Base-by-base conservation (phyloP, 192 early-diverging fungal genomes). In the Coemansia sp. region DNA sequence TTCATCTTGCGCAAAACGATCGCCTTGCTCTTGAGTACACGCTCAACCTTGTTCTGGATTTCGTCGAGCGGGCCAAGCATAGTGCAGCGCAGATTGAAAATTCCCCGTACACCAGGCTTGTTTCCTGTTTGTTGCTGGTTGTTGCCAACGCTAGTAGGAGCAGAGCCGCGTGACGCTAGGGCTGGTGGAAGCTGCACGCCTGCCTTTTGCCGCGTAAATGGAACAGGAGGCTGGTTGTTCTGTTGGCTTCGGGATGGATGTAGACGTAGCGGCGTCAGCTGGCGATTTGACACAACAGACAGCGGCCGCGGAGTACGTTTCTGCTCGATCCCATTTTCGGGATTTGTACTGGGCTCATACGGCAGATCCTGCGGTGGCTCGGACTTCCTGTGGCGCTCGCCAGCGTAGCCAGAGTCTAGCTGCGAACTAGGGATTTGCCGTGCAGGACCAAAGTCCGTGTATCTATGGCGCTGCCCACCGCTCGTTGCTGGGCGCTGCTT, bases 11-110 rank as follows among this genome's bases (percentile, higher is more conserved):
- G 67, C 35, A 66, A 32, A 19, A 65, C 57, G 33, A 79, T 70
- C 9, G 60, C 45, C 57, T 67, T 73, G 61, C 53, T 70, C n/a
- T 79, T 79, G 20, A 79, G 66, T 0, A 70, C 71, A 13, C 52
- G 42, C 65, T 79, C 71, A 15, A 79, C 58, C 46, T 62, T 67
- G n/a, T 36, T 41, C 34, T 74, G 76, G 36, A 73, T 67, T 43
- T 79, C 65, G 45, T 67, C 71, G 13, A 79, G 64, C 23, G 76
- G 68, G 5, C 76, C 76, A n/a, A 74, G 61, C 76, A 74, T 70
- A 2, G 76, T 79, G 38, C 63, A 79, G 3, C 71, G 61, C 19
- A 79, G 53, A 49, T 73, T 79, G 42, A 79, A 73, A 22, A 79
- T 70, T 9, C 71, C 76, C 0, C 71, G 63, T 41, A 73, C 52